Base-by-base conservation (phyloP, 2,329 filamentous ascomycete genomes). In the Epichloe elymi region DNA sequence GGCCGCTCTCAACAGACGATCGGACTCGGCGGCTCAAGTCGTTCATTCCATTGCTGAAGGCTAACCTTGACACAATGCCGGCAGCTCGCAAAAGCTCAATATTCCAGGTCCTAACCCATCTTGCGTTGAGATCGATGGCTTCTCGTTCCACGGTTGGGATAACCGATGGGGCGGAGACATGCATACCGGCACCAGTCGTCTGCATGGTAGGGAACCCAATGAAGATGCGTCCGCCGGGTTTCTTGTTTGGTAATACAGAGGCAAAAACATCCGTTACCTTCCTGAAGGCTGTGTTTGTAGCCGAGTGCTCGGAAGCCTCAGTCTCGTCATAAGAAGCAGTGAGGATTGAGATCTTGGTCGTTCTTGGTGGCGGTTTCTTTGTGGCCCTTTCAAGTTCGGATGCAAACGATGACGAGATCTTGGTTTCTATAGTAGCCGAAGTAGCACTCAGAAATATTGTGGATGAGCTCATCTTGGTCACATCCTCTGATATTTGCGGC, bases 191-290 rank as follows among this genome's bases (percentile, higher is more conserved):
- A 50, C 91, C 93, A 0, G 94, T 98, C 0, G 93, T 98, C 70
- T 98, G 93, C 58, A 91, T 90, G 1, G 93, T 98, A 3, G 93
- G 91, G 62, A 98, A 98, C 0, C 93, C 93, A 61, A 98, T 98
- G 61, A 97, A 98, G 50, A 98, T 86, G 49, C 88, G 83, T 6
- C 93, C 93, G 8, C 80, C 80, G 0, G 79, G 78, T 59, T 87
- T 86, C 65, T 89, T 94, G 52, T 80, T 88, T 2, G 93, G 93
- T 5, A 97, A 70, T 1, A 98, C 90, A 1, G 90, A 93, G 1
- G 86, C 80, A 65, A 98, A 96, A 7, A 98, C 82, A 62, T 95
- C 88, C 1, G 78, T 75, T 3, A 79, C 76, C 54, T 83, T 80
- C 7, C 76, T 71, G 11, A 77, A 62, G 15, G 69, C 65, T 5